Base-by-base conservation (phyloP, 148 eudicot species). In the Suaeda aralocaspica region DNA sequence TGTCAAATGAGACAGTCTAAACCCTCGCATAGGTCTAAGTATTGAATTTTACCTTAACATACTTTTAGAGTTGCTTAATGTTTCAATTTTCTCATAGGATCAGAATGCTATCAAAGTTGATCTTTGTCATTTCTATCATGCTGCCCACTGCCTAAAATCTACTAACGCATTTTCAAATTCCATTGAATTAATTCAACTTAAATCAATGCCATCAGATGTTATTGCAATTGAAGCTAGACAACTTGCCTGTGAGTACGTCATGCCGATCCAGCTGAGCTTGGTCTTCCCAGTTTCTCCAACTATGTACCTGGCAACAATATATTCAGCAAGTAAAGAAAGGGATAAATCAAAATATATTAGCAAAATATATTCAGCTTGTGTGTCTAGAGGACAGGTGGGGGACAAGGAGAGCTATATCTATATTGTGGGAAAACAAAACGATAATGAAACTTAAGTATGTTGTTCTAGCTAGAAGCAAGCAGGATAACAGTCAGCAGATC, bases 271-370 rank as follows among this genome's bases (percentile, higher is more conserved):
- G 72, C 68, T 83, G 92, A 76, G 97, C 96, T 69, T 92, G 89
- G 70, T 92, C 97, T 81, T 92, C 97, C 97, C 97, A 92, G 52
- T 48, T 71, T 73, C 95, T 85, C 97, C 97, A 92, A 76, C 84
- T 86, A 79, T 88, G 97, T 65, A 92, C 78, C 97, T 92, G 81
- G n/a, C 55, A 59, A 79, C 6, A 69, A 66, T 2, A 65, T 2
- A 61, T 39, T 46, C 28, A 76, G 36, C 49, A 46, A 46, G 51
- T 34, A 81, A 44, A 14, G 61, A 26, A 34, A 50, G 30, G 42
- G 28, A 66, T 39, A 75, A 44, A 59, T 62, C 69, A 59, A 64
- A 44, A 15, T 21, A 29, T n/a, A 34, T 59, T 30, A 22, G n/a
- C n/a, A n/a, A n/a, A n/a, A n/a, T n/a, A n/a, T n/a, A n/a, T n/a